A percentile compares a stretch with the other conserved stretches of the same genome.
phyloP scores from a whole-genome alignment of 805 yeast genomes.

The Brettanomyces custersianus region DNA sequence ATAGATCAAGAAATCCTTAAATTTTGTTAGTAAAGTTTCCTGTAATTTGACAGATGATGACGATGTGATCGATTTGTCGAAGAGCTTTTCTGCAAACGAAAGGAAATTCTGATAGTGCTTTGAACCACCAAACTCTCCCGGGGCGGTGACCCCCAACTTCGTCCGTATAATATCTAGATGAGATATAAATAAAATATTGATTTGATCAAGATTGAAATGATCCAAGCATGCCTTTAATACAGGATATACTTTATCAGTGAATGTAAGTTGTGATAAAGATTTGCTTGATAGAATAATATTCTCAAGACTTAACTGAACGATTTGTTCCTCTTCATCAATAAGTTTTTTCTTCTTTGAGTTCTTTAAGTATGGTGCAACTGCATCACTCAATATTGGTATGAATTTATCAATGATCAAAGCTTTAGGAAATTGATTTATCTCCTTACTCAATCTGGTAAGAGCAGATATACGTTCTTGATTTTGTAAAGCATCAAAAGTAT shows the following conservation, averaged over 20 bases:
- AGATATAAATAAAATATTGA: constrained; percentile 23
- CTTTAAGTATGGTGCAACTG: constrained; percentile 23
- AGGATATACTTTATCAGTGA: constrained; percentile 61
- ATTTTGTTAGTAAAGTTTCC: constrained; percentile 22
- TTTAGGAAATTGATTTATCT: constrained; percentile 51
- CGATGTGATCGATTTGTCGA: constrained; percentile 22
- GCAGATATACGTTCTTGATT: constrained; percentile 59
- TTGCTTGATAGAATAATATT: constrained; percentile 57
- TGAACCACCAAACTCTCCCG: constrained; percentile 10
- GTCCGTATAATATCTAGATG: constrained; percentile 18
- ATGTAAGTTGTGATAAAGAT: constrained; percentile 65
- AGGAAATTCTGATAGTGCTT: constrained; percentile 20
- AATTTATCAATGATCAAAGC: constrained; percentile 57
- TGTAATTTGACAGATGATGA: constrained; percentile 21
- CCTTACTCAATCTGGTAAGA: constrained; percentile 50
- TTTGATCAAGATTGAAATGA: constrained; percentile 19
- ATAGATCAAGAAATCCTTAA: constrained; percentile 23
- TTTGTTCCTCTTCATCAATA: constrained; percentile 20
- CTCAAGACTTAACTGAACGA: constrained; percentile 39
- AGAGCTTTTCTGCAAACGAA: constrained; percentile 22
- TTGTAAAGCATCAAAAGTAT: constrained; percentile 71
- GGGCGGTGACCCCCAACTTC: constrained; percentile 21
- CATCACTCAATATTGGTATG: constrained; percentile 55
- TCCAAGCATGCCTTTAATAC: constrained; percentile 22
- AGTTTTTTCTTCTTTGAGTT: constrained; percentile 17